Base-by-base conservation (phyloP, 2,329 filamentous ascomycete genomes). In the Hypoxylon sp. region DNA sequence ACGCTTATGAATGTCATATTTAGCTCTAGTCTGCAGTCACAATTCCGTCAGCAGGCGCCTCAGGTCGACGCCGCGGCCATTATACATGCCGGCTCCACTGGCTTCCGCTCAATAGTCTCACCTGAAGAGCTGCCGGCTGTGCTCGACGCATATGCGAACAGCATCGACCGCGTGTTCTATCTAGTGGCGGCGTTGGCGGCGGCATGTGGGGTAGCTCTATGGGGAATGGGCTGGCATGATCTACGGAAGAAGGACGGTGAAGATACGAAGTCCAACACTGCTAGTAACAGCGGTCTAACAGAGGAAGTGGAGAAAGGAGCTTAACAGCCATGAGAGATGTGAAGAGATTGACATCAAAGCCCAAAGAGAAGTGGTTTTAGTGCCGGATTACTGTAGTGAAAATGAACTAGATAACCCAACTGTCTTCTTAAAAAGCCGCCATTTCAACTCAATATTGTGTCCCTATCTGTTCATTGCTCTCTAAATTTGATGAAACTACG, bases 211-310 rank as follows among this genome's bases (percentile, higher is more conserved):
- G 23, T 76, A 0, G 67, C 73, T 1, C 67, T 72, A 0, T 78
- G 75, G 64, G 80, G 78, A 0, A 74, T 82, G 64, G 81, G 80
- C 0, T 81, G 77, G 73, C 74, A 74, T 10, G 76, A 78, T 60
- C 71, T 81, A 31, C 74, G 78, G 27, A 75, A 78, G 64, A 74
- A 73, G 63, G 43, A 35, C 2, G 45, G 37, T 15, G 33, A 47
- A 21, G 4, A 9, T 33, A 33, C 31, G n/a, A 13, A 33, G 13
- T 3, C 27, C 9, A 29, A 29, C 9, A 29, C 27, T 29, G 27
- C 3, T 11, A 11, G 29, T n/a, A 33, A 2, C 5, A n/a, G 9
- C 15, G 13, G 13, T 15, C 15, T n/a, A 15, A n/a, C 15, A 33
- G 29, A 33, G 29, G 27, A 29, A 9, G 26, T 29, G 8, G 13